These are phyloP conservation scores for Coleophoma cylindrospora DNA, from an alignment of 2,329 filamentous ascomycete genomes.

Conservation along the genomic window DNA sequence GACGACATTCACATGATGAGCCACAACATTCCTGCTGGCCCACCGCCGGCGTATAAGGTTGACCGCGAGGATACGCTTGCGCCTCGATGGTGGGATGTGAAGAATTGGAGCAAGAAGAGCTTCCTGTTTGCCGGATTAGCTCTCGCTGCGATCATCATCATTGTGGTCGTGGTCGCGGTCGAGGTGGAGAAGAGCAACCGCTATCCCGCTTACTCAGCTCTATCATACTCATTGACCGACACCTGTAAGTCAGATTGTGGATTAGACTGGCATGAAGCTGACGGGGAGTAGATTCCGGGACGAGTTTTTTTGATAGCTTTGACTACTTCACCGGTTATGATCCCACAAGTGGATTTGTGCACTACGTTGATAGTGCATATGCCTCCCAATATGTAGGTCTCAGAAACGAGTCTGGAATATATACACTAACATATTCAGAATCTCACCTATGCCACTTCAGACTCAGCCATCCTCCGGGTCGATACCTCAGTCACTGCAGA, in stretches of 20 bases:
- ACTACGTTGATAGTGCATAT: constrained; percentile 31
- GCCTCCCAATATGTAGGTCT: constrained; percentile 26
- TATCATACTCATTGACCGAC: constrained; percentile 35
- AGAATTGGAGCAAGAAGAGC: constrained; percentile 46
- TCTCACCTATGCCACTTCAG: constrained; percentile 52
- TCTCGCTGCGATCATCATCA: constrained; percentile 36
- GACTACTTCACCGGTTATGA: constrained; percentile 38
- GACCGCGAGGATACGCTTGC: constrained; percentile 10
- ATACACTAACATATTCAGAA: constrained; percentile 32
- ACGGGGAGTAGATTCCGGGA: constrained; percentile 25
- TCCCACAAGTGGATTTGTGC: constrained; percentile 38
- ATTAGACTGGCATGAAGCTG: neutral
- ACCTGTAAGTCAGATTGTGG: constrained; percentile 24
- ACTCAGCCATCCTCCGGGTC: constrained; percentile 52
- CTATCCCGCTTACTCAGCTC: constrained; percentile 36
- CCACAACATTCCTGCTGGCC: neutral
- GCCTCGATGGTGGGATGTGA: constrained; percentile 38
- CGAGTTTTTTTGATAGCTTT: constrained; percentile 38
- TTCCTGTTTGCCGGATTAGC: constrained; percentile 39
- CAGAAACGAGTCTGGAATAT: neutral
- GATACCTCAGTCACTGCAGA: constrained; percentile 51
- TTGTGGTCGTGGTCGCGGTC: constrained; percentile 40
- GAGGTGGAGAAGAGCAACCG: constrained; percentile 29
- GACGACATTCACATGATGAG: constrained; percentile 4
- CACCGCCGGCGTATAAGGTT: constrained; percentile 14